Evolutionary conservation across 768 basidiomycete species (phyloP), one percentile per base, ranked within the genome.

Genomic region (Naganishia onofrii): DNA sequence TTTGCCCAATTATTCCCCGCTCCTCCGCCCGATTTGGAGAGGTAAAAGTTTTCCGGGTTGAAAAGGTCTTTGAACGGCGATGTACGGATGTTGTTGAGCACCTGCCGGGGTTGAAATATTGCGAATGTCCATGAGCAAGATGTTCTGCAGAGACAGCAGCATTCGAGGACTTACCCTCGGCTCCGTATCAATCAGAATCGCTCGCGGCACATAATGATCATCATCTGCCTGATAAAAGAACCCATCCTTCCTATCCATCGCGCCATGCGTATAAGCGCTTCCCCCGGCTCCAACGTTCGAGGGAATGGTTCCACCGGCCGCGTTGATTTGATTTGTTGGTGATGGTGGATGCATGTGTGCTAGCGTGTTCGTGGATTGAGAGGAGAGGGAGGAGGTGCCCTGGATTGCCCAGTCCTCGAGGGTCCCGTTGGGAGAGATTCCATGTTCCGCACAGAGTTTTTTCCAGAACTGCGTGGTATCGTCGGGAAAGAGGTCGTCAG

Each of bases 201-300:
- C 92, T 65, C 96, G 87, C 1, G 96, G 96, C 70, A 99, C 94
- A 81, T 98, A 99, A 76, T 96, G 94, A 80, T 98, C 96, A 77
- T 99, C 96, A 80, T 99, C 96, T n/a, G 96, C 96, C 81, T 98
- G 95, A 80, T 99, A 98, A 84, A 99, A 99, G 83, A 99, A 99
- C 31, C 96, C 95, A 82, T 99, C 96, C 79, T 98, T 99, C 75
- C 96, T 85, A 82, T 99, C 96, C 9, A 76, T 77, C 23, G 42
- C 60, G 10, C 38, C 38, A 44, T 63, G 60, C 42, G 60, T 63
- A 29, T 63, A 63, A n/a, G 46, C 9, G 38, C 34, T 9, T 38
- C 19, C 32, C 12, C 34, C n/a, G n/a, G n/a, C 34, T 44, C 23
- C 0, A 15, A 54, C 60, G 12, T 54, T 42, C 52, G 52, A 66